Conservation (phyloP, 1,284 basidiomycete genomes). For the Naganishia albida region DNA sequence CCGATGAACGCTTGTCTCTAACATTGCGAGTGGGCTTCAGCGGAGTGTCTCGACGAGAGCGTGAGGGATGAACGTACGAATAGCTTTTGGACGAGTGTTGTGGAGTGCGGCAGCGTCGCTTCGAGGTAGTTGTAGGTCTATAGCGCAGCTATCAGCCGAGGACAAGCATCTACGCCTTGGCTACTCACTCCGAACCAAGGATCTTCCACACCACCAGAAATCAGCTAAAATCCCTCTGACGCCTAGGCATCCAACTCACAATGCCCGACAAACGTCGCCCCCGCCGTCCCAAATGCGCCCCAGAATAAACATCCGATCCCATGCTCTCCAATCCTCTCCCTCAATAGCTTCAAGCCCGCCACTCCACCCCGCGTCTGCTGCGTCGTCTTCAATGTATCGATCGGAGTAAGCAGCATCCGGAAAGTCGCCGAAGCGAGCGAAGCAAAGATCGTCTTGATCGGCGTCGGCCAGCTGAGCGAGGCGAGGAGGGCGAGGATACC, state of each 20-base stretch:
- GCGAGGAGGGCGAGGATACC: slow-evolving; percentile 48
- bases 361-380: slow-evolving; percentile 78
- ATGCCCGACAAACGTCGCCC: slow-evolving; percentile 86
- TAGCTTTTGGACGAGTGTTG: slow-evolving; percentile 63
- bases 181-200: slow-evolving; percentile 56
- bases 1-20: slow-evolving; percentile 84
- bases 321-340: slow-evolving; percentile 67
- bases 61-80: slow-evolving; percentile 38
- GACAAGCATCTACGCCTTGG: neutral
- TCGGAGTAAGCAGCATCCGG: slow-evolving; percentile 78
- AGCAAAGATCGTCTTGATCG: slow-evolving; percentile 51
- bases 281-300: slow-evolving; percentile 82
- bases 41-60: slow-evolving; percentile 1
- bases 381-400: slow-evolving; percentile 89
- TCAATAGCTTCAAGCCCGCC: slow-evolving; percentile 65
- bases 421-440: slow-evolving; percentile 63
- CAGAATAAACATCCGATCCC: slow-evolving; percentile 80
- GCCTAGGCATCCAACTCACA: slow-evolving; percentile 55
- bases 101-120: slow-evolving; percentile 62
- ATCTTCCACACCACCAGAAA: slow-evolving; percentile 63
- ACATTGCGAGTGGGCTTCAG: slow-evolving; percentile 15
- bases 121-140: slow-evolving; percentile 73
- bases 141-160: neutral
- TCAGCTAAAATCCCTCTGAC: neutral
- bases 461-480: slow-evolving; percentile 45